Evolutionary conservation across 2,329 filamentous ascomycete species (phyloP).

Genomic region (Zymoseptoria tritici): DNA sequence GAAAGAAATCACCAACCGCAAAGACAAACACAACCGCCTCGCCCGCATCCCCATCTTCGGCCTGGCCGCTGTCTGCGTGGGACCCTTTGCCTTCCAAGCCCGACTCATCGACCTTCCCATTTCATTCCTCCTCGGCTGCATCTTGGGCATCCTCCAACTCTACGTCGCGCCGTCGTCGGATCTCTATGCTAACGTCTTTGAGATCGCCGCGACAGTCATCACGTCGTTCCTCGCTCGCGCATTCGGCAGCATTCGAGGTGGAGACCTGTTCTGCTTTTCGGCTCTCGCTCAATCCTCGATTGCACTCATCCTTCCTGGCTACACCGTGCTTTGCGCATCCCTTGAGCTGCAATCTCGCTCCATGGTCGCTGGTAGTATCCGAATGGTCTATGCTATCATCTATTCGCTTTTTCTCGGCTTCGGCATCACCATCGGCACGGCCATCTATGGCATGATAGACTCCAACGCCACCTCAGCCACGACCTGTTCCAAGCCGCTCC

Average conservation of each 20-base stretch:
- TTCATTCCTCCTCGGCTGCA: constrained; percentile 65
- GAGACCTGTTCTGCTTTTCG: constrained; percentile 43
- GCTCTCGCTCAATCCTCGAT: constrained; percentile 45
- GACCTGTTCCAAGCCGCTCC: constrained; percentile 34
- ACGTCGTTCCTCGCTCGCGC: constrained; percentile 44
- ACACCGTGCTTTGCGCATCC: constrained; percentile 44
- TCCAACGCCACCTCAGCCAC: constrained; percentile 39
- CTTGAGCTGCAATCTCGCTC: constrained; percentile 43
- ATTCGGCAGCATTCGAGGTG: constrained; percentile 40
- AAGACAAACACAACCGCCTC: constrained; percentile 46
- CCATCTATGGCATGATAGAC: constrained; percentile 44
- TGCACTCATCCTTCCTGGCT: constrained; percentile 44
- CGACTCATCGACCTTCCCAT: constrained; percentile 71
- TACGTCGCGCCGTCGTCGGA: constrained; percentile 67
- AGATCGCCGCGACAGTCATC: constrained; percentile 42
- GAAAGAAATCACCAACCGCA: constrained; percentile 53
- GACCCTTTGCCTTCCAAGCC: constrained; percentile 72
- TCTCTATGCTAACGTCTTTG: constrained; percentile 52
- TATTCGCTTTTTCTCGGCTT: constrained; percentile 47
- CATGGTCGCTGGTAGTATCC: constrained; percentile 44
- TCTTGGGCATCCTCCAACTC: constrained; percentile 68
- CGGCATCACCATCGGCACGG: constrained; percentile 45
- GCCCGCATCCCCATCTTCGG: constrained; percentile 61
- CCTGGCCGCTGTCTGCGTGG: constrained; percentile 66
- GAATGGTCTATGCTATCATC: constrained; percentile 48